phyloP scores from a whole-genome alignment of 495 filamentous ascomycete species.

The Lichenothelia convexa region DNA sequence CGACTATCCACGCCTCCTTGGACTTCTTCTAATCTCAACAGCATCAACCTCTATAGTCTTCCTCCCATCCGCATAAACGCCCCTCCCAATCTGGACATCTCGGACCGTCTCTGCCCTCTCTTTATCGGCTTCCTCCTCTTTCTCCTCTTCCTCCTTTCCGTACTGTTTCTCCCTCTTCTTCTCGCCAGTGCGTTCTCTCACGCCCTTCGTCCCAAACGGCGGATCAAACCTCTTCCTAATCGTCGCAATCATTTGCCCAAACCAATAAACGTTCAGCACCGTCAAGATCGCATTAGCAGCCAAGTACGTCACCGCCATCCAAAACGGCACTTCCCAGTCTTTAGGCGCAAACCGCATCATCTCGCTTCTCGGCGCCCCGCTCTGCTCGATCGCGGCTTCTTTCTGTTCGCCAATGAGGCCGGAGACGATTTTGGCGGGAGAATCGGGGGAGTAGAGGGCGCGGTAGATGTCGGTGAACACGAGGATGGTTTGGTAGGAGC shows the following conservation, averaged over 20 bases:
- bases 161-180: constrained; percentile 1
- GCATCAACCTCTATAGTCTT: constrained; percentile 10
- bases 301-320: constrained; percentile 65
- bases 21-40: constrained; percentile 9
- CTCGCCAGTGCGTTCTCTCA: constrained; percentile 1
- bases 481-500: constrained; percentile 57
- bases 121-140: constrained; percentile 3
- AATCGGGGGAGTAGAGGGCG: constrained; percentile 17
- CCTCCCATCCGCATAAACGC: constrained; percentile 4
- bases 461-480: constrained; percentile 70
- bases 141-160: constrained; percentile 11
- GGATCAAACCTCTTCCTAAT: constrained; percentile 76
- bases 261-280: constrained; percentile 87
- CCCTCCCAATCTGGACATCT: constrained; percentile 2
- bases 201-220: constrained; percentile 22
- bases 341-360: constrained; percentile 30
- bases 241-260: constrained; percentile 87
- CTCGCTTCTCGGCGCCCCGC: constrained; percentile 23
- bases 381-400: neutral
- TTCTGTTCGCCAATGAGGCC: neutral
- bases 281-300: constrained; percentile 65
- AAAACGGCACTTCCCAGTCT: constrained; percentile 41
- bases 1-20: neutral
- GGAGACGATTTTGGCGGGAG: neutral
- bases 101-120: constrained; percentile 1